phyloP scores from a whole-genome alignment of 2,329 filamentous ascomycete species.

The Chaetomium globosum region DNA sequence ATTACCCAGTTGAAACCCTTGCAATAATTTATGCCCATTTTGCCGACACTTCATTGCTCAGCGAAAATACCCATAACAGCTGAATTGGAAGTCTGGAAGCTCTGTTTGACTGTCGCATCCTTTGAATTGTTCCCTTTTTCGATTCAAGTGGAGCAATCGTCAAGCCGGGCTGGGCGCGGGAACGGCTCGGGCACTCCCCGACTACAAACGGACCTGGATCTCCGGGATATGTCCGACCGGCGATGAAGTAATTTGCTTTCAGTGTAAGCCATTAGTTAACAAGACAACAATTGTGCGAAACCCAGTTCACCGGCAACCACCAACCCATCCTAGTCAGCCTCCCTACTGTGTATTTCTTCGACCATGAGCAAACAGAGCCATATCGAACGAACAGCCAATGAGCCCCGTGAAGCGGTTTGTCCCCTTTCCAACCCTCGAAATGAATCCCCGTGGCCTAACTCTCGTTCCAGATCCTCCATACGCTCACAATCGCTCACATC shows the following conservation, averaged over 20 bases:
- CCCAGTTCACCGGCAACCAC: neutral
- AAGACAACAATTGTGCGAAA: neutral
- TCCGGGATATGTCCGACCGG: neutral
- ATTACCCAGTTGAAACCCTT: neutral
- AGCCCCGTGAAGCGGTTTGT: slow-evolving; percentile 67
- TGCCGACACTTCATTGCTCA: too few species aligned
- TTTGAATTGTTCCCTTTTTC: neutral
- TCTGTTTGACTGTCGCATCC: neutral
- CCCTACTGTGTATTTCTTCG: neutral
- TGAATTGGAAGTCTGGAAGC: neutral
- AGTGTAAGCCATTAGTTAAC: neutral
- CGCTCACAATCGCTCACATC: slow-evolving; percentile 63
- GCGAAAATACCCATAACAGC: neutral
- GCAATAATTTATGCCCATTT: neutral
- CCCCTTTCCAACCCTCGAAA: neutral
- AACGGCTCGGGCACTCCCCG: neutral
- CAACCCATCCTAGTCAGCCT: neutral
- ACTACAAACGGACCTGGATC: neutral
- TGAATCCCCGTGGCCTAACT: neutral
- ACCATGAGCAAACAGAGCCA: slow-evolving; percentile 51
- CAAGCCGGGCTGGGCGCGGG: slow-evolving; percentile 1
- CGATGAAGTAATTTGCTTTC: neutral
- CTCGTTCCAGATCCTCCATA: slow-evolving; percentile 54
- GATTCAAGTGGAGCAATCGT: neutral
- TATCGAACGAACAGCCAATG: slow-evolving; percentile 70